Base-by-base conservation (phyloP, 1,284 basidiomycete genomes). In the Fomitopsis palustris region DNA sequence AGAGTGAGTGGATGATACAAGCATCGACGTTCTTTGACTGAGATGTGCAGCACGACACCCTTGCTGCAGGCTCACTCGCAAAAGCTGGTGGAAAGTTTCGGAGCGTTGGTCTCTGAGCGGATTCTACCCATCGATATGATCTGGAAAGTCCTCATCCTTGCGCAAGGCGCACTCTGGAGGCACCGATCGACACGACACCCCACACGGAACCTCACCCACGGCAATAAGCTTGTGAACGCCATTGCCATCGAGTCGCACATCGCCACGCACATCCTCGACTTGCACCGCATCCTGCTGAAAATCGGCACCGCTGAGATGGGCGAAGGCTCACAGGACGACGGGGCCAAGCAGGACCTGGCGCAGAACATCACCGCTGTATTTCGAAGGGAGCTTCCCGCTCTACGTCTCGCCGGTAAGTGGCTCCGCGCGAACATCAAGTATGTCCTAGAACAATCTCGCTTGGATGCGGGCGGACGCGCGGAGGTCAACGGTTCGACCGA, bases 381-480 rank as follows among this genome's bases (percentile, higher is more conserved):
- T 60, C 82, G 96, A 31, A 82, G 96, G 33, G 90, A 90, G 10
- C 78, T 99, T 3, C 95, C 96, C 2, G 88, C 93, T 5, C 76
- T 98, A 53, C 86, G 96, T 16, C 88, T 98, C 55, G 84, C 89
- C 1, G 88, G 86, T 67, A 96, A 96, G 72, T 99, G 96, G 96
- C 73, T 96, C 27, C 82, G 85, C 45, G 85, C 85, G 5, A 93
- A 98, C 71, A 74, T 88, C 61, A 85, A 86, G 59, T 94, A 95
- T 66, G 73, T 96, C 9, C 68, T 77, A 72, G 72, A 55, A 54
- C 27, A 33, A 41, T 38, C 43, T 21, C 54, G 41, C 43, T 12
- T 52, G 49, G 45, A 43, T 33, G 33, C 75, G 74, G 62, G 76
- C 71, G 53, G 62, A 64, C 27, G 25, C 61, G 8, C 55, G 62